Conservation (phyloP, 352 stramenopile genomes). For the Phytophthora chlamydospora region DNA sequence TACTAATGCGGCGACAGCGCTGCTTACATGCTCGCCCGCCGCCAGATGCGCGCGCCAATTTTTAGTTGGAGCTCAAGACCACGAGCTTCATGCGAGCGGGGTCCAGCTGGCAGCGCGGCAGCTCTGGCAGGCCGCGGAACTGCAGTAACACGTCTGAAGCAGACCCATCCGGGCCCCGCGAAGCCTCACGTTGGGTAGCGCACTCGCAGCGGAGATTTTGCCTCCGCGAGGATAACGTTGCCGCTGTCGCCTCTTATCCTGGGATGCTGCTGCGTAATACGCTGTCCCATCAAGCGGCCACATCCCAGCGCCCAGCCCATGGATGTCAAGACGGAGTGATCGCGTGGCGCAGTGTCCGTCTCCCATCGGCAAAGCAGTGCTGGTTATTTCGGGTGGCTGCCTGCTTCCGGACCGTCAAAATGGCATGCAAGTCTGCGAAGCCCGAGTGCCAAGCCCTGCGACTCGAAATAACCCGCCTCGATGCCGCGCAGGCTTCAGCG, state of each 20-base stretch:
- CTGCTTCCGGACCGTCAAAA: constrained; percentile 3
- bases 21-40: background rate
- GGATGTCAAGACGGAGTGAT: constrained; percentile 19
- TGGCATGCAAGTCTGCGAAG: background rate
- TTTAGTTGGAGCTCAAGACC: constrained; percentile 8
- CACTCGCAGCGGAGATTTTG: constrained; percentile 4
- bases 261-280: constrained; percentile 17
- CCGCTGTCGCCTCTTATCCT: constrained; percentile 7
- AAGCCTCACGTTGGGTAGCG: background rate
- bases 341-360: constrained; percentile 20
- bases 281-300: constrained; percentile 10
- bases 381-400: constrained; percentile 15
- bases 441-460: background rate
- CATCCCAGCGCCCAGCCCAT: constrained; percentile 23
- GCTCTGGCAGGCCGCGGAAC: background rate
- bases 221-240: background rate
- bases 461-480: constrained; percentile 12
- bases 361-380: constrained; percentile 1
- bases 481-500: constrained; percentile 18
- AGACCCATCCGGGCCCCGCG: constrained; percentile 8
- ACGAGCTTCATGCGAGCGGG: background rate
- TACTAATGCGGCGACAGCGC: background rate
- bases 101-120: constrained; percentile 22
- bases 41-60: constrained; percentile 15
- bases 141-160: constrained; percentile 17